These are phyloP conservation scores for Stenocarpella maydis DNA, from an alignment of 2,329 filamentous ascomycete species.

Conservation along the genomic window DNA sequence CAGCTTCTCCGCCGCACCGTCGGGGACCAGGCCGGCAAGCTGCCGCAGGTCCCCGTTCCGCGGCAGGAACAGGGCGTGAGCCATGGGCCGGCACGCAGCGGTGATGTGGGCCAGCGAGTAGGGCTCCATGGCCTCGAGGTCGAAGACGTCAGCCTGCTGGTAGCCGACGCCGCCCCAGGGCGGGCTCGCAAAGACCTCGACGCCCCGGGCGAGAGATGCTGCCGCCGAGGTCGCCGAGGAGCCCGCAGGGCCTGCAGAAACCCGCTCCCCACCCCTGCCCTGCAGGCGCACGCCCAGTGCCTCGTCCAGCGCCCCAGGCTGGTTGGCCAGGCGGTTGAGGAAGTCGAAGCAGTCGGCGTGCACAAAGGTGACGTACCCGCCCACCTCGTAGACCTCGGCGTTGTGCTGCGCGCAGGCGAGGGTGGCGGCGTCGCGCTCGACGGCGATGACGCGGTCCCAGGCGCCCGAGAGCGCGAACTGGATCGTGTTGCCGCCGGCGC, in stretches of 20 bases:
- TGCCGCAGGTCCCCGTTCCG: slow-evolving; percentile 85
- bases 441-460: slow-evolving; percentile 86
- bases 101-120: slow-evolving; percentile 76
- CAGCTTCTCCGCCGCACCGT: slow-evolving; percentile 59
- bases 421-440: slow-evolving; percentile 83
- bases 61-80: slow-evolving; percentile 81
- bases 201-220: slow-evolving; percentile 41
- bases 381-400: slow-evolving; percentile 83
- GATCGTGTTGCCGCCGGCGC: slow-evolving; percentile 92
- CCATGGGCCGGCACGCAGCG: slow-evolving; percentile 65
- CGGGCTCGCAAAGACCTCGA: slow-evolving; percentile 65
- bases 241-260: too few relatives aligned
- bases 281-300: neutral
- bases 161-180: slow-evolving; percentile 69
- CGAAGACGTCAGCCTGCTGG: slow-evolving; percentile 73
- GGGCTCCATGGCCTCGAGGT: slow-evolving; percentile 92
- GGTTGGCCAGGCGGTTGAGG: slow-evolving; percentile 52
- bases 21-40: slow-evolving; percentile 66
- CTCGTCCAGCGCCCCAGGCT: slow-evolving; percentile 40
- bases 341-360: slow-evolving; percentile 86
- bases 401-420: slow-evolving; percentile 94
- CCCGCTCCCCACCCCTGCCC: slow-evolving; percentile 41
- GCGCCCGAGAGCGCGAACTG: slow-evolving; percentile 85
- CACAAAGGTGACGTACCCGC: slow-evolving; percentile 81
- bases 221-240: slow-evolving; percentile 40